A percentile compares a stretch with the other conserved stretches of the same genome.
phyloP scores from a whole-genome alignment of 1,284 basidiomycete genomes.

The Pholiota adiposa region DNA sequence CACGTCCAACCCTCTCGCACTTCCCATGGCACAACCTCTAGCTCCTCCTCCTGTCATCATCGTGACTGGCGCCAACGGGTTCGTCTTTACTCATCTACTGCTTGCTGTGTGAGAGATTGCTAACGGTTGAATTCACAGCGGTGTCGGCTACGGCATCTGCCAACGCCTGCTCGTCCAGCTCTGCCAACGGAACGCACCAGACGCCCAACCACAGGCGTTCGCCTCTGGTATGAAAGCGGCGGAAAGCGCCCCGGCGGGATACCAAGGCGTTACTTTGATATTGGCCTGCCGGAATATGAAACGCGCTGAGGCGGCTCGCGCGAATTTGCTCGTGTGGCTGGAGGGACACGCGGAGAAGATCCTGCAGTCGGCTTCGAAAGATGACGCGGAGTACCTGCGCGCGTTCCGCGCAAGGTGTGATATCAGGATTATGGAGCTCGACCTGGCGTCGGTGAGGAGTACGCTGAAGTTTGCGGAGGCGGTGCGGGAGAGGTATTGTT shows the following conservation, averaged over 20 bases:
- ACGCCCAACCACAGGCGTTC: constrained; percentile 50
- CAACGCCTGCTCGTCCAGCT: constrained; percentile 79
- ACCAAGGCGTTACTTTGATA: constrained; percentile 73
- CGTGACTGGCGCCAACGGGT: constrained; percentile 53
- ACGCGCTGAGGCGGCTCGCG: constrained; percentile 67
- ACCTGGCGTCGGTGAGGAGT: constrained; percentile 67
- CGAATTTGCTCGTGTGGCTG: constrained; percentile 54
- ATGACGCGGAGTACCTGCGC: constrained; percentile 53
- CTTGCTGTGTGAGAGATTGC: background rate
- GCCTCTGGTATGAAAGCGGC: constrained; percentile 23
- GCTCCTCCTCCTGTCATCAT: constrained; percentile 35
- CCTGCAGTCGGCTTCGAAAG: constrained; percentile 28
- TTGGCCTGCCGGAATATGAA: constrained; percentile 79
- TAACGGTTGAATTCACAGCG: constrained; percentile 48
- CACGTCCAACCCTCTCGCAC: background rate
- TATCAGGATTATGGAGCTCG: constrained; percentile 66
- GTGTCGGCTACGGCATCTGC: constrained; percentile 86
- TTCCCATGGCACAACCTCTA: constrained; percentile 8
- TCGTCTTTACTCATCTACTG: constrained; percentile 12
- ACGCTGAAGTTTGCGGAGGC: constrained; percentile 68
- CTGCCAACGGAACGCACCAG: constrained; percentile 50
- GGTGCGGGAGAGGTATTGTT: constrained; percentile 52
- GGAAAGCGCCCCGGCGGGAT: constrained; percentile 28
- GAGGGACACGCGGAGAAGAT: constrained; percentile 54
- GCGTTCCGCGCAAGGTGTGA: constrained; percentile 65